These are phyloP conservation scores for Avena sativa DNA, from an alignment of 176 grass and related monocot genomes.

Conservation along the genomic window DNA sequence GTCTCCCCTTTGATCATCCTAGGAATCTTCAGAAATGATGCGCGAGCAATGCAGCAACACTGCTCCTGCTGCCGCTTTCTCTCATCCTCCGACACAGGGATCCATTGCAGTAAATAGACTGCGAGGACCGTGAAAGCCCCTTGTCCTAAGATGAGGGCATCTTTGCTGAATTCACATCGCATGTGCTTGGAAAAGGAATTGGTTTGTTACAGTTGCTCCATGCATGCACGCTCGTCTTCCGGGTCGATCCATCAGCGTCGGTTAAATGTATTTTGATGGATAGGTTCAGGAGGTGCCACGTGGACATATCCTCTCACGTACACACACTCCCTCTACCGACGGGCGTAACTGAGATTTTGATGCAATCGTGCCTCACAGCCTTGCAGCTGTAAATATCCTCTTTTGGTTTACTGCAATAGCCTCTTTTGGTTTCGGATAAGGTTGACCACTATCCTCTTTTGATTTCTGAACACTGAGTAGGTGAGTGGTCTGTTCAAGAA, in stretches of 20 bases:
- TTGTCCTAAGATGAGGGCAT: not conserved
- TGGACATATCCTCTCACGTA: not conserved
- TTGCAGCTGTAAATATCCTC: not conserved
- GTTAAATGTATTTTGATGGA: not conserved
- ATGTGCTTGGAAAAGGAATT: not conserved
- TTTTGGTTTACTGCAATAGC: too few species aligned
- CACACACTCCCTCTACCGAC: not conserved
- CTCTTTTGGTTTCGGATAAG: too few species aligned
- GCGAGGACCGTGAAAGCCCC: conserved; percentile 17
- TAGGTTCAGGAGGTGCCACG: conserved; percentile 27
- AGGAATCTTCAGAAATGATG: conserved; percentile 71
- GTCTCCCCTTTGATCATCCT: conserved; percentile 54
- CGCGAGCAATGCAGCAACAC: conserved; percentile 29
- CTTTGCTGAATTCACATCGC: not conserved
- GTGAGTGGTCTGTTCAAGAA: not conserved
- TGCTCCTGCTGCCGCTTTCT: conserved; percentile 17
- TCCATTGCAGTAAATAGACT: not conserved
- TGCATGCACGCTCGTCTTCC: not conserved
- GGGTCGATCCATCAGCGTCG: not conserved
- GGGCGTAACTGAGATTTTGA: not conserved
- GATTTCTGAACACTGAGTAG: not conserved
- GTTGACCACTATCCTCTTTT: too few species aligned
- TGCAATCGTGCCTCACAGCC: too few species aligned
- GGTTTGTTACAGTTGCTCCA: not conserved
- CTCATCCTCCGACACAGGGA: conserved; percentile 32